Evolutionary conservation across 345 rosid species (phyloP).

Genomic region (rapeseed (Brassica napus)): Da-Ae NC_063436.1:27008001-27008500

Average conservation of each 20-base stretch:
- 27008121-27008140: neutral
- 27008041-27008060: slow-evolving; percentile 28
- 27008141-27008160: neutral
- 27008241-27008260: neutral
- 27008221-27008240: neutral
- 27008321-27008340: no score
- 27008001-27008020: slow-evolving; percentile 32
- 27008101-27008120: neutral
- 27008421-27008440: no score
- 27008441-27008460: no score
- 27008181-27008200: neutral
- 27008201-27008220: neutral
- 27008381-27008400: no score
- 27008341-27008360: no score
- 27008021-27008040: slow-evolving; percentile 25
- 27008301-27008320: no score
- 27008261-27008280: neutral
- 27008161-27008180: neutral
- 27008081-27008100: slow-evolving; percentile 20
- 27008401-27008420: no score
- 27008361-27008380: no score
- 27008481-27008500: no score
- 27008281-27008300: no score
- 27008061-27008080: slow-evolving; percentile 18
- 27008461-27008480: no score